These are phyloP conservation scores for Aspergillus homomorphus DNA, from an alignment of 495 filamentous ascomycete genomes.

Conservation along the genomic window DNA sequence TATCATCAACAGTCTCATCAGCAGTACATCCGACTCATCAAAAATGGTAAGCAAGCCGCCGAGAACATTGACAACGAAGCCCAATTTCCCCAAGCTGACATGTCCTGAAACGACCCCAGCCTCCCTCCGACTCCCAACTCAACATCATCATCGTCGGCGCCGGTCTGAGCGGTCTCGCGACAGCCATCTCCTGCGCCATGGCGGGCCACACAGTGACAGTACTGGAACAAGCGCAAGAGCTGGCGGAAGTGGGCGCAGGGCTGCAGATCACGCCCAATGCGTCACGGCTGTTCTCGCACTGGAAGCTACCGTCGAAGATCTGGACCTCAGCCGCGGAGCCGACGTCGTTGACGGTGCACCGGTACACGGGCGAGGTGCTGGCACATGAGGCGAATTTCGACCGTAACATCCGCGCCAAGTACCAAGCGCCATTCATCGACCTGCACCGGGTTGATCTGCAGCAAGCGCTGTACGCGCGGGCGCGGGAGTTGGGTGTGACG, in stretches of 20 bases:
- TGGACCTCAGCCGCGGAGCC: constrained; percentile 50
- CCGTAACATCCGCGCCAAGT: constrained; percentile 38
- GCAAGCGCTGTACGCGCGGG: constrained; percentile 47
- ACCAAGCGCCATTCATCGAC: constrained; percentile 53
- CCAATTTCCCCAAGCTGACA: not conserved
- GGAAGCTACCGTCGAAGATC: constrained; percentile 48
- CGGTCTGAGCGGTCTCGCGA: constrained; percentile 60
- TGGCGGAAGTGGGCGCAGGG: constrained; percentile 56
- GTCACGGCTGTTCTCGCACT: constrained; percentile 50
- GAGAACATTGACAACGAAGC: no score
- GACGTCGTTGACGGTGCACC: constrained; percentile 53
- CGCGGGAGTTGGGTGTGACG: constrained; percentile 50
- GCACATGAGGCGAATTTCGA: constrained; percentile 49
- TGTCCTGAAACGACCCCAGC: constrained; percentile 14
- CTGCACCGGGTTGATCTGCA: constrained; percentile 61
- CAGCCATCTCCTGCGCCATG: constrained; percentile 58
- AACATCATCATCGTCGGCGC: constrained; percentile 36
- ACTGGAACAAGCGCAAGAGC: constrained; percentile 58
- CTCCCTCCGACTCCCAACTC: constrained; percentile 19
- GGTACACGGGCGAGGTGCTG: constrained; percentile 53
- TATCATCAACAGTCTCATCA: constrained; percentile 3
- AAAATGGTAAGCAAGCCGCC: constrained; percentile 15
- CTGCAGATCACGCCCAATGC: constrained; percentile 59
- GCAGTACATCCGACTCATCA: not conserved
- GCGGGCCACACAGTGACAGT: constrained; percentile 60